phyloP scores from a whole-genome alignment of 2,329 filamentous ascomycete species.

The Immersiporthe knoxdaviesiana region DNA sequence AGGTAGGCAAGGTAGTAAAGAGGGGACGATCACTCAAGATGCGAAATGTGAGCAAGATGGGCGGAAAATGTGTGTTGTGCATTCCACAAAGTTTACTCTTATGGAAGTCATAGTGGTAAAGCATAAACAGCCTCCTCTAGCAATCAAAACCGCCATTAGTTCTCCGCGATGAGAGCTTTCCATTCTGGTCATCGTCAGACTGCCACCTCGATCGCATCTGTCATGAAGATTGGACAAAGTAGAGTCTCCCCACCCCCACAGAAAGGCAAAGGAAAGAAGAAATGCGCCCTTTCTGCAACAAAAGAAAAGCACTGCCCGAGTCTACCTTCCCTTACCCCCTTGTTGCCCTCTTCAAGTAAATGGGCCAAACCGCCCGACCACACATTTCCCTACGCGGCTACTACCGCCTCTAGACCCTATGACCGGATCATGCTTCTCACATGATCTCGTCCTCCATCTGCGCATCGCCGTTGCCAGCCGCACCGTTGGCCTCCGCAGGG shows the following conservation, averaged over 20 bases:
- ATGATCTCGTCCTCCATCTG: constrained; percentile 71
- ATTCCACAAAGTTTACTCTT: constrained; percentile 3
- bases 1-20: too few relatives aligned
- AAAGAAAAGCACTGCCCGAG: constrained; percentile 2
- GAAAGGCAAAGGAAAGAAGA: background rate
- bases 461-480: constrained; percentile 54
- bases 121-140: background rate
- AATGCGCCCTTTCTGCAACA: background rate
- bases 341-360: background rate
- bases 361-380: background rate
- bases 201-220: background rate
- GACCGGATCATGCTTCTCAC: constrained; percentile 34
- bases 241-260: too few relatives aligned
- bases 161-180: background rate
- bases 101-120: background rate
- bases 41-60: constrained; percentile 20
- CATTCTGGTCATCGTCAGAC: background rate
- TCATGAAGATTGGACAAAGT: background rate
- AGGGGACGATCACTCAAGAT: background rate
- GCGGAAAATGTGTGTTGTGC: background rate
- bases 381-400: background rate
- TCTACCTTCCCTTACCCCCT: background rate
- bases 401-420: background rate
- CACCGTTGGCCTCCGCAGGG: constrained; percentile 49
- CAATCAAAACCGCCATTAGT: background rate